Evolutionary conservation across 352 stramenopile species (phyloP).

Genomic region (Blastocystis sp.): DNA sequence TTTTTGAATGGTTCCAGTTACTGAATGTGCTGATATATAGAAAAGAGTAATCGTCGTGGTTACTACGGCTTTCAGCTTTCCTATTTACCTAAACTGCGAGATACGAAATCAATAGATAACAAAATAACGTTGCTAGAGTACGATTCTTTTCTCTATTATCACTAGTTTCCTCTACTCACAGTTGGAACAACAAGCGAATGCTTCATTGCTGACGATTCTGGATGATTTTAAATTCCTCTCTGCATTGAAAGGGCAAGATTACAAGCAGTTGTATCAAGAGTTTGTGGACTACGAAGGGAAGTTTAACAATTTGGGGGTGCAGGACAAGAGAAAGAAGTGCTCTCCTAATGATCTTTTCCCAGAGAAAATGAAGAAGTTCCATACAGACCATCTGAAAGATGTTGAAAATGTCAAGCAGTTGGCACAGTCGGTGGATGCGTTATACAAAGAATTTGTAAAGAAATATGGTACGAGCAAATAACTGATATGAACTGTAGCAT

Average conservation of each 20-base stretch:
- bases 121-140: conserved; percentile 33
- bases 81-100: conserved; percentile 36
- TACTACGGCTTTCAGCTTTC: conserved; percentile 20
- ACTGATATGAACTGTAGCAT: background rate
- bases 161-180: background rate
- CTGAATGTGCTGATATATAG: conserved; percentile 65
- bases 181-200: background rate
- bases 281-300: background rate
- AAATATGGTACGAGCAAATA: background rate
- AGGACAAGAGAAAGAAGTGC: background rate
- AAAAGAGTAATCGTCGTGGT: background rate
- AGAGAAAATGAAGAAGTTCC: background rate
- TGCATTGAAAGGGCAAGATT: background rate
- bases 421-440: background rate
- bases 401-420: background rate
- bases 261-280: background rate
- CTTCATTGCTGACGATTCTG: background rate
- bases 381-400: background rate
- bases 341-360: background rate
- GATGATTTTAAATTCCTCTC: conserved; percentile 11
- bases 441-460: background rate
- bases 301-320: background rate
- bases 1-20: conserved; percentile 77
- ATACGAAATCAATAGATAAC: conserved; percentile 50
- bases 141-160: background rate